Evolutionary conservation across 2,329 filamentous ascomycete species (phyloP), one percentile per base, ranked within the genome.

Genomic region (Hypoxylon sp.): DNA sequence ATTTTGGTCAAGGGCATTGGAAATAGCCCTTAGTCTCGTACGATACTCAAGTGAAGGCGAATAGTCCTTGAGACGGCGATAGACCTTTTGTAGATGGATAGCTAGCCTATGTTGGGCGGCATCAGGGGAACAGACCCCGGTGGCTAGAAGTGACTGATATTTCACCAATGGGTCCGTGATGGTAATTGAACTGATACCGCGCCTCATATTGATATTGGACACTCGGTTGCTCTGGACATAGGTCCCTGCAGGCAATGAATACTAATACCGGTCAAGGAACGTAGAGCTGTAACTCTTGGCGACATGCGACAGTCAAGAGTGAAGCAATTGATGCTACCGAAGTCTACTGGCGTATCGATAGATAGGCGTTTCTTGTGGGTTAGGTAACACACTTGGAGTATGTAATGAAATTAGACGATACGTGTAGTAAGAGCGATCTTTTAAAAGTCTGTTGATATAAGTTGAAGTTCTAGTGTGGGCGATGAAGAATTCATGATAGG

Each of bases 1-100:
- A 13, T 72, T 55, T 34, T 78, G 70, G n/a, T 79, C 78, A 47
- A 85, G 73, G n/a, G 77, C 74, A 34, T 77, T 78, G 4, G 84
- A 84, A 26, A 92, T 81, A 67, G 87, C 86, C 44, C 84, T 83
- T 1, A 95, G 81, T 26, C 87, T 85, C 64, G 87, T 81, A 28
- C 84, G 84, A 73, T 94, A 94, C 72, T 93, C 89, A 11, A 85
- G 70, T 48, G 88, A 85, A 0, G 91, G 92, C 34, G 90, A 86
- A 77, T 95, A 94, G 75, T 94, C 91, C 73, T 92, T 93, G 41
- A 94, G 80, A 2, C 88, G 84, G 37, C 87, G 80, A 70, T 95
- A 94, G 10, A 94, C 82, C 73, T 92, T 91, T 69, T 92, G 90
- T 1, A 94, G 82, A 76, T 94, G 90, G 41, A 92, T 82, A 5